phyloP scores from a whole-genome alignment of 129 eudicot genomes.

The Dittrichia graveolens region DNA sequence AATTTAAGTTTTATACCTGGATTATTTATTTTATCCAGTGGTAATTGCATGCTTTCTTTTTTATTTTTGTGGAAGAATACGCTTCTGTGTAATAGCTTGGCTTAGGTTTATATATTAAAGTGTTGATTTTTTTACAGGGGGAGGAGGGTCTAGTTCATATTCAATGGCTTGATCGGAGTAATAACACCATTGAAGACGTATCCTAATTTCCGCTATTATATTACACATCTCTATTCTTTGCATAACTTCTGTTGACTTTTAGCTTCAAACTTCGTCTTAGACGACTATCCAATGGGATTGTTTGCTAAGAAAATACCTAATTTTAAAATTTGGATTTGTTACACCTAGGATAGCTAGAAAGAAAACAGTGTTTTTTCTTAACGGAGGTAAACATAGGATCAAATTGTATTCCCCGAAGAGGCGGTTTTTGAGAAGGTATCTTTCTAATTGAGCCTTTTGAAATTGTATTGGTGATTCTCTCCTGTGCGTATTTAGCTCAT shows the following conservation, averaged over 20 bases:
- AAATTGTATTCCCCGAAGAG: constrained; percentile 88
- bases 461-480: background rate
- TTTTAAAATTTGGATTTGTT: background rate
- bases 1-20: background rate
- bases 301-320: background rate
- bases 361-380: constrained; percentile 33
- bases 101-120: constrained; percentile 14
- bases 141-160: constrained; percentile 93
- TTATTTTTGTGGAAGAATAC: constrained; percentile 3
- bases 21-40: background rate
- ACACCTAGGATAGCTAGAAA: no score
- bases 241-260: constrained; percentile 1
- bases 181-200: constrained; percentile 79
- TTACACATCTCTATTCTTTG: background rate
- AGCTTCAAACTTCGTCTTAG: background rate
- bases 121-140: constrained; percentile 52
- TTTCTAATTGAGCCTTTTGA: background rate
- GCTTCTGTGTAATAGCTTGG: background rate
- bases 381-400: constrained; percentile 64
- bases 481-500: background rate
- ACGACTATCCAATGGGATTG: background rate
- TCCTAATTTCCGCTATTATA: constrained; percentile 42
- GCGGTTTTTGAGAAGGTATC: constrained; percentile 92
- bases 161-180: constrained; percentile 87
- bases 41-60: constrained; percentile 14